Base-by-base conservation (phyloP, 257 asterid species). In the Solanum piurae region DNA sequence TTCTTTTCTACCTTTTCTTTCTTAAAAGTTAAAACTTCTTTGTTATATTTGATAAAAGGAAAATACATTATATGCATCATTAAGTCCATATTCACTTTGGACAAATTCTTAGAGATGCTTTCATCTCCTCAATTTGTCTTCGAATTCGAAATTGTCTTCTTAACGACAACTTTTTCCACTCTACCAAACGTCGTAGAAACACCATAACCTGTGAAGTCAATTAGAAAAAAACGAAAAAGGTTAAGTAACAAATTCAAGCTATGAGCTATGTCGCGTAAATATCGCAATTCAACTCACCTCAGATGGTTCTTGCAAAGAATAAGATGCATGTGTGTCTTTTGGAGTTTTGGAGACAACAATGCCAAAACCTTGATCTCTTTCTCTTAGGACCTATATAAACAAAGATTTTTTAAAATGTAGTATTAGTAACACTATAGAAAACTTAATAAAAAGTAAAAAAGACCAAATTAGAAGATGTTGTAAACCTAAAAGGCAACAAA, bases 331-430 rank as follows among this genome's bases (percentile, higher is more conserved):
- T 7, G 98, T 95, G 69, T 95, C 99, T 84, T 92, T 97, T 11
- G 98, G 98, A 84, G 89, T 90, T 90, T 94, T 93, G 27, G 99
- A 95, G 13, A 97, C 99, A 10, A 96, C 96, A 85, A 97, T 97
- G 13, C 99, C 99, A 89, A 89, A 91, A 29, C 99, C 99, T 90
- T 93, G 98, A 68, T 95, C 96, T 89, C 96, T 94, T 71, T 94
- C 95, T 60, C 94, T 91, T 34, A 95, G 86, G 38, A 95, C 98
- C 99, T 96, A 75, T 11, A 75, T 37, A 52, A 46, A 6, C 29
- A 25, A 21, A 83, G 12, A 66, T 46, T 84, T 72, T 84, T 49
- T 14, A 6, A 5, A 64, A 4, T 49, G 49, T 86, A 27, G 33
- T 66, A 66, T 64, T 38, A 60, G 62, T 29, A 38, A 23, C 46